These are phyloP conservation scores for Nymphaea colorata DNA, from an alignment of 164 flowering plant species.

Conservation along the genomic window DNA sequence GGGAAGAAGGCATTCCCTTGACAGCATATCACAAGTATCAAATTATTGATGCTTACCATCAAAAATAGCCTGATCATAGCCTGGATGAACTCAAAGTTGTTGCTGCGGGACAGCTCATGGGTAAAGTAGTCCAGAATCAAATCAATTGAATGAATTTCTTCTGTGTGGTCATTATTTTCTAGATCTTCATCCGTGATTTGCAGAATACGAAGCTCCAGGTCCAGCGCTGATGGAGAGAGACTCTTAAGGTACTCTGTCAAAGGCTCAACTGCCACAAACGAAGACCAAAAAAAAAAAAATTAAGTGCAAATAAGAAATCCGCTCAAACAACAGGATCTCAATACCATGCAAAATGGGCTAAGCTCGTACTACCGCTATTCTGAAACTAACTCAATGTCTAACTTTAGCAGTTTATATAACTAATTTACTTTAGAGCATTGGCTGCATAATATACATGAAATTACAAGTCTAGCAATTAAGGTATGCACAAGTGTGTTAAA, in stretches of 20 bases:
- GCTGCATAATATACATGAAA: too few species aligned
- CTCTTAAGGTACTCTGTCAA: slow-evolving; percentile 81
- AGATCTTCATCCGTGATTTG: slow-evolving; percentile 76
- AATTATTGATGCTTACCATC: slow-evolving; percentile 34
- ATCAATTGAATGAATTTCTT: slow-evolving; percentile 51
- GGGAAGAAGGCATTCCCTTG: too few species aligned
- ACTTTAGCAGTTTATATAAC: too few species aligned
- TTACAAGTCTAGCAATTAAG: too few species aligned
- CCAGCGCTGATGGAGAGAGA: slow-evolving; percentile 76
- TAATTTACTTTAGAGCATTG: too few species aligned
- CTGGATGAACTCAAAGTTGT: slow-evolving; percentile 85
- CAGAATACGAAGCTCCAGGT: slow-evolving; percentile 91
- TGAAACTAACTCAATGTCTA: too few species aligned
- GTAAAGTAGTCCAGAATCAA: slow-evolving; percentile 76
- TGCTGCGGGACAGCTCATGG: slow-evolving; percentile 60
- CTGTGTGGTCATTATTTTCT: slow-evolving; percentile 42
- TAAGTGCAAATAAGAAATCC: neutral
- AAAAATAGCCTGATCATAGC: slow-evolving; percentile 74
- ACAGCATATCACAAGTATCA: too few species aligned
- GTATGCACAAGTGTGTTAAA: too few species aligned
- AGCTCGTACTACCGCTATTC: too few species aligned
- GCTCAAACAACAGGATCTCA: too few species aligned
- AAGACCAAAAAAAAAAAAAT: neutral
- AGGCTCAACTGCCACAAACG: slow-evolving; percentile 42
- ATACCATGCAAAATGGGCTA: too few species aligned